Conservation (phyloP, 148 eudicot genomes). For the Chenopodium quinoa region DNA sequence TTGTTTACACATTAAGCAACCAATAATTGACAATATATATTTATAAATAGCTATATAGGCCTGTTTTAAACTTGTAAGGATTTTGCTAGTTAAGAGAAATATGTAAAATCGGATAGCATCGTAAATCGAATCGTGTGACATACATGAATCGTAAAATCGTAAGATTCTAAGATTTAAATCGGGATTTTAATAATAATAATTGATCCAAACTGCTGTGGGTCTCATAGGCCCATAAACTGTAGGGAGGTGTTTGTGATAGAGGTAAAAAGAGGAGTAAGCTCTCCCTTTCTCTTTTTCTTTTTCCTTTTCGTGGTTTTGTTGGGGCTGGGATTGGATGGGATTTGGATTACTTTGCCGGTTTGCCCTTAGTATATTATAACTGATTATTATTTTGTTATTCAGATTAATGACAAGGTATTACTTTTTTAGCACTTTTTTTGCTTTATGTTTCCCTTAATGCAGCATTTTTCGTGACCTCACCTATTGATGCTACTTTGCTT, state of each 20-base stretch:
- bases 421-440: neutral
- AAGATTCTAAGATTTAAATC: too few species aligned
- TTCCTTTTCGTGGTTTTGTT: neutral
- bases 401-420: neutral
- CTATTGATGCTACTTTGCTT: neutral
- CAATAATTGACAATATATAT: too few species aligned
- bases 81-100: too few species aligned
- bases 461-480: neutral
- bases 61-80: too few species aligned
- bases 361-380: neutral
- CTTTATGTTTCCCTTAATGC: neutral
- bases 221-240: neutral
- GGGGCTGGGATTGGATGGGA: neutral
- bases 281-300: neutral
- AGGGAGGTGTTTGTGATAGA: neutral
- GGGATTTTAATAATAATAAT: too few species aligned
- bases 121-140: too few species aligned
- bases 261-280: neutral
- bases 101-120: too few species aligned
- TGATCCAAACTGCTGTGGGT: neutral
- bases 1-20: too few species aligned
- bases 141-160: too few species aligned
- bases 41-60: too few species aligned
- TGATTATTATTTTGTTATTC: neutral
- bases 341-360: neutral